phyloP scores from a whole-genome alignment of 2,329 filamentous ascomycete genomes.

The Colletotrichum liaoningense region DNA sequence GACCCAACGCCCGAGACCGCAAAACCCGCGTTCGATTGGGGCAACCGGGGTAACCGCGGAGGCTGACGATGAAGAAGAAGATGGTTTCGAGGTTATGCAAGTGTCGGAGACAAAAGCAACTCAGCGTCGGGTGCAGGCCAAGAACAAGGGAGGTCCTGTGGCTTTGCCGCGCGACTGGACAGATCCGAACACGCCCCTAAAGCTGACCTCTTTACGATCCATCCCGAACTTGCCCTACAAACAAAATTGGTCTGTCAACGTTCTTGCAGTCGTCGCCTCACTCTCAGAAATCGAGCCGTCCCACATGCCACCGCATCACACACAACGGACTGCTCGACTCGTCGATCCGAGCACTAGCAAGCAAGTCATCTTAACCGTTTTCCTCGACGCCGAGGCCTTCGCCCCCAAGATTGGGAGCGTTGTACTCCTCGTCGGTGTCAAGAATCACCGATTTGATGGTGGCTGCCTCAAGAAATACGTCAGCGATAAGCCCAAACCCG shows the following conservation, averaged over 20 bases:
- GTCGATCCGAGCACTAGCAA: constrained; percentile 63
- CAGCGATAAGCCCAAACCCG: constrained; percentile 48
- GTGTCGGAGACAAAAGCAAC: constrained; percentile 36
- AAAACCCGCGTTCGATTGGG: not conserved
- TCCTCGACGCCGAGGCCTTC: constrained; percentile 64
- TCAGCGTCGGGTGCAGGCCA: constrained; percentile 12
- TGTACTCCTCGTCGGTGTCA: constrained; percentile 64
- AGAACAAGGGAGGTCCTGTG: constrained; percentile 39
- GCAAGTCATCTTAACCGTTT: constrained; percentile 64
- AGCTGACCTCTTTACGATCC: constrained; percentile 61
- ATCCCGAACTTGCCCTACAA: constrained; percentile 66
- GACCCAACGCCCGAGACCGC: not conserved
- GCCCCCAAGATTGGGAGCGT: constrained; percentile 58
- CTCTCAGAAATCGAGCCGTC: constrained; percentile 61
- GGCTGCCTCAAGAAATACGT: constrained; percentile 58
- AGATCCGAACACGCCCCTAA: constrained; percentile 56
- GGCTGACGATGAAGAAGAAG: constrained; percentile 39
- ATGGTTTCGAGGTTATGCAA: constrained; percentile 50
- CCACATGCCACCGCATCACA: constrained; percentile 56
- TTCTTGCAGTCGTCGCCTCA: constrained; percentile 61
- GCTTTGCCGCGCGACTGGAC: constrained; percentile 55
- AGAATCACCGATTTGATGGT: constrained; percentile 67
- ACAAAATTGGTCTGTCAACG: constrained; percentile 69
- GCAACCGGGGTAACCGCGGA: constrained; percentile 17
- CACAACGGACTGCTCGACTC: constrained; percentile 64